Conservation (phyloP, 2,329 filamentous ascomycete species). For the Diaporthe ampelina region DNA sequence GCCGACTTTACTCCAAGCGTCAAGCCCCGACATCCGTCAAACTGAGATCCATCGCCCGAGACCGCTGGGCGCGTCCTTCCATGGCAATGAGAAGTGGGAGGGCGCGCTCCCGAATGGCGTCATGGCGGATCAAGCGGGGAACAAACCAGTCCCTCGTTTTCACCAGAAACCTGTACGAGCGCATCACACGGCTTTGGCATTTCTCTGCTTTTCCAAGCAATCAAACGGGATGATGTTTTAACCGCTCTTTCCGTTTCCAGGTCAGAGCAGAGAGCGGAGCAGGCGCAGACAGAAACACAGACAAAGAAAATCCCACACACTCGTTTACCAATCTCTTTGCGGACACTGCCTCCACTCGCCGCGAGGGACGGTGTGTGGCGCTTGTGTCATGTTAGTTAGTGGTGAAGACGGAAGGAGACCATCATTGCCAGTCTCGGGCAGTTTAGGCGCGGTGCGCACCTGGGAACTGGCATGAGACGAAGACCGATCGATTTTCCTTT, state of each 20-base stretch:
- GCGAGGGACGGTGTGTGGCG: conserved; percentile 10
- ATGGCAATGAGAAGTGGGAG: conserved; percentile 2
- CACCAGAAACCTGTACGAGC: conserved; percentile 30
- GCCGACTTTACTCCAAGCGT: background rate
- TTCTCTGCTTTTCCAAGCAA: conserved; percentile 19
- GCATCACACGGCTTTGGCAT: conserved; percentile 29
- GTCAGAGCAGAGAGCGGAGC: conserved; percentile 18
- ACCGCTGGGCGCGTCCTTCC: background rate
- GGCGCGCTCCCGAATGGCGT: conserved; percentile 2
- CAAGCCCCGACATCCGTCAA: conserved; percentile 25
- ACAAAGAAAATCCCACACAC: conserved; percentile 34
- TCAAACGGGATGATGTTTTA: conserved; percentile 23
- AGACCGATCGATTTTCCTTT: conserved; percentile 24
- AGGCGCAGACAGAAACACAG: conserved; percentile 34
- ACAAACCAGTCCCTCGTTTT: conserved; percentile 12
- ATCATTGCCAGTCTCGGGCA: background rate
- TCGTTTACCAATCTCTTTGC: conserved; percentile 32
- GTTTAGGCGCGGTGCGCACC: conserved; percentile 13
- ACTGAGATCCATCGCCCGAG: conserved; percentile 17
- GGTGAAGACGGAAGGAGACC: conserved; percentile 8
- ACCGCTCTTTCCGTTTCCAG: conserved; percentile 22
- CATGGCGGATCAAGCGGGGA: conserved; percentile 28
- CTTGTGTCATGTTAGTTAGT: background rate
- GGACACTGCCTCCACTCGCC: conserved; percentile 24
- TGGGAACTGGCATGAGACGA: conserved; percentile 19